Evolutionary conservation across 495 filamentous ascomycete genomes (phyloP).

Genomic region (Lophiotrema nucula): DNA sequence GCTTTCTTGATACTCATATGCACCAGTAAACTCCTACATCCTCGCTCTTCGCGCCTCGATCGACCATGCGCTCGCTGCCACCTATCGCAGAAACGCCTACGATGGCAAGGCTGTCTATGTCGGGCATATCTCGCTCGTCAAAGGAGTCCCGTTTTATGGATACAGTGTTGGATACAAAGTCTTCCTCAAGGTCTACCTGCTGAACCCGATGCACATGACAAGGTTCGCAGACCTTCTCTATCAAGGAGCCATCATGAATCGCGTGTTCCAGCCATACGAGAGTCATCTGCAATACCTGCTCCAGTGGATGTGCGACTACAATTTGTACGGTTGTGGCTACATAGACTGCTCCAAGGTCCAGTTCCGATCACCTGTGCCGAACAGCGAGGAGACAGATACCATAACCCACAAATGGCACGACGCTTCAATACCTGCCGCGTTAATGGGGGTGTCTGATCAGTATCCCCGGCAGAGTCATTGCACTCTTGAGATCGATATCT

Average conservation of each 20-base stretch:
- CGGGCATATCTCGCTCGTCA: slow-evolving; percentile 84
- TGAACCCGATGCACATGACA: slow-evolving; percentile 79
- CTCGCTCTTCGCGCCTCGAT: slow-evolving; percentile 72
- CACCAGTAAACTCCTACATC: slow-evolving; percentile 68
- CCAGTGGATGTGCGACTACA: slow-evolving; percentile 98
- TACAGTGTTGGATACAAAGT: slow-evolving; percentile 88
- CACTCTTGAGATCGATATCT: slow-evolving; percentile 82
- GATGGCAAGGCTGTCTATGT: slow-evolving; percentile 71
- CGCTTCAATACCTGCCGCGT: slow-evolving; percentile 56
- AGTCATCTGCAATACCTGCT: slow-evolving; percentile 86
- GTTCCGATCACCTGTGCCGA: slow-evolving; percentile 77
- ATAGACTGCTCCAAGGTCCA: slow-evolving; percentile 66
- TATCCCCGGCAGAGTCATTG: slow-evolving; percentile 83
- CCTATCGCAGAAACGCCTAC: slow-evolving; percentile 71
- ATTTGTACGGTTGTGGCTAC: slow-evolving; percentile 88
- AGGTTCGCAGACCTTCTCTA: slow-evolving; percentile 80
- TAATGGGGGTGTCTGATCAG: slow-evolving; percentile 56
- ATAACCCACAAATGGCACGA: slow-evolving; percentile 75
- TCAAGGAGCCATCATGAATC: slow-evolving; percentile 81
- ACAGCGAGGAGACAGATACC: slow-evolving; percentile 56
- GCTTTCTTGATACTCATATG: background rate
- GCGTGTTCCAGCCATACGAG: slow-evolving; percentile 84
- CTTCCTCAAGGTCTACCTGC: slow-evolving; percentile 90
- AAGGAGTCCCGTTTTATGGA: slow-evolving; percentile 93
- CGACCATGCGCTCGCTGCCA: slow-evolving; percentile 78